Conservation (phyloP, 1,139 yeast species). For the Geotrichum reessii region DNA sequence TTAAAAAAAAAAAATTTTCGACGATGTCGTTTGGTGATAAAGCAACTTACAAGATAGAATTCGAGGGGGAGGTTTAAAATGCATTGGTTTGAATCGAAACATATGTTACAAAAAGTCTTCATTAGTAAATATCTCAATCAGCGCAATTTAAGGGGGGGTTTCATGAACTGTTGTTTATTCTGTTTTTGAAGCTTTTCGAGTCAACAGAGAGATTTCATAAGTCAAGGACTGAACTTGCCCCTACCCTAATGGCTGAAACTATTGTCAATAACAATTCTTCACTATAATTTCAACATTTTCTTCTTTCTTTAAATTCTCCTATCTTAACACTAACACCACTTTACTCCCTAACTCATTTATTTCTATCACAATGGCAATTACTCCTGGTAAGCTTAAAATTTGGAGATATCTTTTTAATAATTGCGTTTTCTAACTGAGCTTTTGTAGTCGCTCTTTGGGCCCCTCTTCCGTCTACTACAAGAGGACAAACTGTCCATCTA, state of each 20-base stretch:
- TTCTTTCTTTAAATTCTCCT: not conserved
- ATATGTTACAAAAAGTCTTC: not conserved
- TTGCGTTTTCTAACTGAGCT: not conserved
- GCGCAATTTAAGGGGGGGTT: not conserved
- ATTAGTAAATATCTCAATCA: not conserved
- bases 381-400: not conserved
- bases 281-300: not conserved
- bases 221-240: not conserved
- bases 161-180: not conserved
- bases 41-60: too few relatives aligned
- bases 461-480: constrained; percentile 71
- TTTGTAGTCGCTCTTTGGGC: constrained; percentile 40
- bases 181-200: not conserved
- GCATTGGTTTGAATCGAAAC: not conserved
- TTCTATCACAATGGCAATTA: not conserved
- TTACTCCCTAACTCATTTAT: not conserved
- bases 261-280: not conserved
- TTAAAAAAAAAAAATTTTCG: too few relatives aligned
- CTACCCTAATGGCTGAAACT: not conserved
- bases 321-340: not conserved
- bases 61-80: too few relatives aligned
- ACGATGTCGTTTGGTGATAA: too few relatives aligned
- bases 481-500: constrained; percentile 66
- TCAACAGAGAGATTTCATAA: too few relatives aligned
- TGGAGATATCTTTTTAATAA: not conserved